Evolutionary conservation across 805 yeast species (phyloP).

Genomic region (Kurtzmaniella fragi): DNA sequence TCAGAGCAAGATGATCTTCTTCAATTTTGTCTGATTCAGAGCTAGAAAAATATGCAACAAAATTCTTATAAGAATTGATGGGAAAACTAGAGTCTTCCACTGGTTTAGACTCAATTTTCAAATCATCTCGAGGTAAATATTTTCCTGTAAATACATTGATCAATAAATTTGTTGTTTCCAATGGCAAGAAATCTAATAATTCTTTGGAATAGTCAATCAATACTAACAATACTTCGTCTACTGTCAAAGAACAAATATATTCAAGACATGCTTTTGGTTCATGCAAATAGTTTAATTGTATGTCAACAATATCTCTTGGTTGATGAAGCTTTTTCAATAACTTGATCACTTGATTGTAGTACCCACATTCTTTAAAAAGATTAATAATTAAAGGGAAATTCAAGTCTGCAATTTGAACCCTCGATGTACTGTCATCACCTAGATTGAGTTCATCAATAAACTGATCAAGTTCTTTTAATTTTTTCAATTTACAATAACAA

Average conservation of each 20-base stretch:
- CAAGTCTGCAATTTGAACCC: slow-evolving; percentile 35
- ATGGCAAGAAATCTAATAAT: slow-evolving; percentile 64
- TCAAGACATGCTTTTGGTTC: slow-evolving; percentile 56
- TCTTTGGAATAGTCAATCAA: slow-evolving; percentile 61
- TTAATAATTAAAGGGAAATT: slow-evolving; percentile 65
- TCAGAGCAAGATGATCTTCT: slow-evolving; percentile 8
- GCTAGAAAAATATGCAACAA: slow-evolving; percentile 24
- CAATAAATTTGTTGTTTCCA: slow-evolving; percentile 74
- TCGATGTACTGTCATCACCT: slow-evolving; percentile 8
- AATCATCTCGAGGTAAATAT: slow-evolving; percentile 43
- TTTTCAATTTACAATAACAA: slow-evolving; percentile 73
- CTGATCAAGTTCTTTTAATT: slow-evolving; percentile 47
- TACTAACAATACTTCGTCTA: slow-evolving; percentile 73
- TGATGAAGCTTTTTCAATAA: slow-evolving; percentile 70
- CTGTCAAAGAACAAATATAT: slow-evolving; percentile 62
- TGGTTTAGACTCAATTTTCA: slow-evolving; percentile 4
- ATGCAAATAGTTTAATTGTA: slow-evolving; percentile 60
- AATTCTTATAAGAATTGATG: slow-evolving; percentile 27
- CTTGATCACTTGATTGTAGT: slow-evolving; percentile 58
- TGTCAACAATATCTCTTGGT: slow-evolving; percentile 70
- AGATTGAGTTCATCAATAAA: slow-evolving; percentile 46
- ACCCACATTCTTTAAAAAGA: slow-evolving; percentile 69
- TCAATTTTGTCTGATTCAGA: slow-evolving; percentile 6
- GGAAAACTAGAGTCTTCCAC: slow-evolving; percentile 15
- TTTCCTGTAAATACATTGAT: slow-evolving; percentile 88